Conservation (phyloP, 2,329 filamentous ascomycete genomes). For the Colletotrichum phormii region DNA sequence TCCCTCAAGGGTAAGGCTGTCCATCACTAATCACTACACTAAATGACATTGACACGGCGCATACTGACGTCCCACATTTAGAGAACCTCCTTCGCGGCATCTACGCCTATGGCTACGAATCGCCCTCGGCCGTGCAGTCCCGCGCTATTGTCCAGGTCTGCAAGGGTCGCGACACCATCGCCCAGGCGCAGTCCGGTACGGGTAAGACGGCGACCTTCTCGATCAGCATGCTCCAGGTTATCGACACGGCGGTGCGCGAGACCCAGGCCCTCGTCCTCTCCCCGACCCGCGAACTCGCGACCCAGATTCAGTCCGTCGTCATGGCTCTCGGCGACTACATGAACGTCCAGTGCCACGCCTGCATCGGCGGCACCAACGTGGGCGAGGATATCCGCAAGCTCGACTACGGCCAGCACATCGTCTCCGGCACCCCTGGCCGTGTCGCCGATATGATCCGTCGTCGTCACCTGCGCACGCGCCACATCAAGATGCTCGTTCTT, state of each 20-base stretch:
- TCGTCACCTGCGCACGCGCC: conserved; percentile 66
- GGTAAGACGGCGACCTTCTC: conserved; percentile 98
- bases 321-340: conserved; percentile 99
- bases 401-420: conserved; percentile 97
- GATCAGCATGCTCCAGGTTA: conserved; percentile 95
- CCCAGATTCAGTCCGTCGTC: conserved; percentile 97
- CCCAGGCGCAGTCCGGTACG: conserved; percentile 96
- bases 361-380: conserved; percentile 97
- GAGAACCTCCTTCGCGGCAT: conserved; percentile 97
- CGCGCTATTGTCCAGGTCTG: conserved; percentile 98
- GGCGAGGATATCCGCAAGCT: conserved; percentile 98
- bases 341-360: conserved; percentile 99
- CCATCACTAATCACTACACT: background rate
- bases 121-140: conserved; percentile 96
- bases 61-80: conserved; percentile 41
- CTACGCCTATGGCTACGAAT: conserved; percentile 99
- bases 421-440: conserved; percentile 96
- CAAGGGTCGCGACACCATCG: conserved; percentile 98
- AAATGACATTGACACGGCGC: background rate
- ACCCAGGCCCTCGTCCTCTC: conserved; percentile 96
- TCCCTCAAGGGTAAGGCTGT: conserved; percentile 79
- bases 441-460: conserved; percentile 77
- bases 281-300: conserved; percentile 94
- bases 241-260: conserved; percentile 92
- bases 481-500: conserved; percentile 74